Evolutionary conservation across 1,284 basidiomycete genomes (phyloP).

Genomic region (Pyrrhoderma noxium): DNA sequence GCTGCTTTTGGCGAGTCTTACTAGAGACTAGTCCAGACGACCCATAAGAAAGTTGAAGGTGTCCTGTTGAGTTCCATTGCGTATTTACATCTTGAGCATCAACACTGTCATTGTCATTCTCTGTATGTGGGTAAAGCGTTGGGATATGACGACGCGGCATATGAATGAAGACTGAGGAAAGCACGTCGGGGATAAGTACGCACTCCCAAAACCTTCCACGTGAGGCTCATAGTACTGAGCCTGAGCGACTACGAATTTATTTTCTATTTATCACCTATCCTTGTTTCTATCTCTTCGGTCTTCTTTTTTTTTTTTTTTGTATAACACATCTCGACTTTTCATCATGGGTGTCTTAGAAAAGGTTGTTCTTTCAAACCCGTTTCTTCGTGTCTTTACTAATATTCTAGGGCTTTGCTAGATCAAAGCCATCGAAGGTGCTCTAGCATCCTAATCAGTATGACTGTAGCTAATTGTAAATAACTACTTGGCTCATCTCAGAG

Average conservation of each 20-base stretch:
- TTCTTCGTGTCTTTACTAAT: too few relatives aligned
- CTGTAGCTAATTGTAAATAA: constrained; percentile 4
- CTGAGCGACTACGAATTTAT: too few relatives aligned
- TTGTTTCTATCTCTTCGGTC: not conserved
- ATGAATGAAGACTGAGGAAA: constrained; percentile 18
- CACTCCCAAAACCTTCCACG: not conserved
- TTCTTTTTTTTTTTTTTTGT: not conserved
- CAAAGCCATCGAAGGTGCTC: constrained; percentile 86
- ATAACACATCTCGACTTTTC: not conserved
- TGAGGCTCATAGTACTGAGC: too few relatives aligned
- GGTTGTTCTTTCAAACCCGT: constrained; percentile 37
- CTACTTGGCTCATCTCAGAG: constrained; percentile 43
- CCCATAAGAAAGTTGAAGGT: constrained; percentile 23
- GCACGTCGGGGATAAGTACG: not conserved
- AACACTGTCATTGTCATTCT: constrained; percentile 44
- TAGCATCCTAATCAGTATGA: not conserved
- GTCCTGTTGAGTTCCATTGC: constrained; percentile 20
- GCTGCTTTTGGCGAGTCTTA: constrained; percentile 13
- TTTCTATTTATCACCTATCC: too few relatives aligned
- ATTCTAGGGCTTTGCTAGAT: too few relatives aligned
- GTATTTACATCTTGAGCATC: constrained; percentile 40
- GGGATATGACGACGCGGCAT: constrained; percentile 45
- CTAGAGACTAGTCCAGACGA: constrained; percentile 14
- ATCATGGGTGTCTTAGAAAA: constrained; percentile 89
- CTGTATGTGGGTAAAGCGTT: constrained; percentile 58